Base-by-base conservation (phyloP, 495 filamentous ascomycete genomes). In the Penicillium lividum region DNA sequence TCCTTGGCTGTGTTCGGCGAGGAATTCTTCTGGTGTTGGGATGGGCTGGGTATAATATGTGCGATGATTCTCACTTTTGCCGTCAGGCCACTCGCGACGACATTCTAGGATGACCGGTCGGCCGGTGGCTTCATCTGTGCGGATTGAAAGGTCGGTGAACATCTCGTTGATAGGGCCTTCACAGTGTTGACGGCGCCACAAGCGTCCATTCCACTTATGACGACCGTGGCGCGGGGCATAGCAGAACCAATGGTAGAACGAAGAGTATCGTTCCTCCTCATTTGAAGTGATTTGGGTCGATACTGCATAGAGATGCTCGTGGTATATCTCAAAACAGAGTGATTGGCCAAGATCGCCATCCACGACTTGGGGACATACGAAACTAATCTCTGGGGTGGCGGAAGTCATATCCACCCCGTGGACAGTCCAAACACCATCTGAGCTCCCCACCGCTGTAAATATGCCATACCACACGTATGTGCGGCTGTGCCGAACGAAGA, bases 121-220 rank as follows among this genome's bases (percentile, higher is more conserved):
- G 0, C 82, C 81, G 1, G 82, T 85, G 9, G 66, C 61, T 60
- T 93, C 87, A 55, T 92, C 86, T 46, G 74, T 77, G 25, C 85
- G 80, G 2, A 92, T 71, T 2, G 80, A 82, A 5, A 93, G 73
- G 55, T 86, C 83, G 0, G 84, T 86, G 88, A 89, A 93, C 16
- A 86, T 80, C 64, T 93, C 88, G 61, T 92, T 87, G 55, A 93
- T 86, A 3, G 89, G 86, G 0, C 90, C 90, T 64, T 92, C 90
- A 9, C 70, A 72, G 58, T 91, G 86, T 53, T 86, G 74, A 45
- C 90, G 82, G 31, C 90, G 77, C 83, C 85, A 93, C 44, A 87
- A 77, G 7, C 70, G 68, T 25, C 73, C 67, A 16, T 55, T 53
- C 65, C 62, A 63, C 28, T 60, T 57, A n/a, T 52, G 58, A 27